Evolutionary conservation across 2,329 filamentous ascomycete genomes (phyloP).

Genomic region (Lanzia echinophila): DNA sequence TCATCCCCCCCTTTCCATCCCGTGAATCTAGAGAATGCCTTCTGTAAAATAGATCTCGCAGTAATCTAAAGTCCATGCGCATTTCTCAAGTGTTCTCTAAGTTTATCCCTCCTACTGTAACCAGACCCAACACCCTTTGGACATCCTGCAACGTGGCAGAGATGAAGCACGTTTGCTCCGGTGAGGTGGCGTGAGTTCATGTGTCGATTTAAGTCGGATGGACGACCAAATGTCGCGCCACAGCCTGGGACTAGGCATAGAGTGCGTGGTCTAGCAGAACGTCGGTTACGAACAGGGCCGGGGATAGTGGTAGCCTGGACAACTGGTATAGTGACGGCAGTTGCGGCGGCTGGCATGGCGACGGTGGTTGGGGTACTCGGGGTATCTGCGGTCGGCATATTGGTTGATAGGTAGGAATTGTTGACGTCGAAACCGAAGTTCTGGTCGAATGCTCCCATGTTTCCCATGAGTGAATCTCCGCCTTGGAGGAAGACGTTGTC

Average conservation of each 20-base stretch:
- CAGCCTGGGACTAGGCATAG: too few relatives aligned
- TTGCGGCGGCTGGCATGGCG: background rate
- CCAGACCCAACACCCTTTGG: slow-evolving; percentile 2
- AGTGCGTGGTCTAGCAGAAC: too few relatives aligned
- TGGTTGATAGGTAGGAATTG: too few relatives aligned
- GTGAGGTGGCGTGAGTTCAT: background rate
- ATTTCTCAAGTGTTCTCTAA: slow-evolving; percentile 14
- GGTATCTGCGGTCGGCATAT: too few relatives aligned
- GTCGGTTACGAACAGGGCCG: too few relatives aligned
- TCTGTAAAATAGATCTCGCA: too few relatives aligned
- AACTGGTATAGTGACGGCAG: background rate
- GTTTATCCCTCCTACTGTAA: slow-evolving; percentile 12
- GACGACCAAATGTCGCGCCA: slow-evolving; percentile 3
- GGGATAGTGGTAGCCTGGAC: too few relatives aligned
- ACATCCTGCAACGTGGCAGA: slow-evolving; percentile 12
- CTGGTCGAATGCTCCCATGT: too few relatives aligned
- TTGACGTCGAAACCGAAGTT: too few relatives aligned
- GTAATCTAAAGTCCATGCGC: slow-evolving; percentile 3
- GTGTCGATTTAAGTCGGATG: slow-evolving; percentile 4
- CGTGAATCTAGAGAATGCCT: too few relatives aligned
- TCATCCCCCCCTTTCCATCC: background rate
- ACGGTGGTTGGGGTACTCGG: background rate
- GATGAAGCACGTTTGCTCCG: background rate
- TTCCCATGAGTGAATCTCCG: too few relatives aligned
- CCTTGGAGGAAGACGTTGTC: too few relatives aligned